phyloP scores from a whole-genome alignment of 1,284 basidiomycete species.

The Apiotrichum sp. region DNA sequence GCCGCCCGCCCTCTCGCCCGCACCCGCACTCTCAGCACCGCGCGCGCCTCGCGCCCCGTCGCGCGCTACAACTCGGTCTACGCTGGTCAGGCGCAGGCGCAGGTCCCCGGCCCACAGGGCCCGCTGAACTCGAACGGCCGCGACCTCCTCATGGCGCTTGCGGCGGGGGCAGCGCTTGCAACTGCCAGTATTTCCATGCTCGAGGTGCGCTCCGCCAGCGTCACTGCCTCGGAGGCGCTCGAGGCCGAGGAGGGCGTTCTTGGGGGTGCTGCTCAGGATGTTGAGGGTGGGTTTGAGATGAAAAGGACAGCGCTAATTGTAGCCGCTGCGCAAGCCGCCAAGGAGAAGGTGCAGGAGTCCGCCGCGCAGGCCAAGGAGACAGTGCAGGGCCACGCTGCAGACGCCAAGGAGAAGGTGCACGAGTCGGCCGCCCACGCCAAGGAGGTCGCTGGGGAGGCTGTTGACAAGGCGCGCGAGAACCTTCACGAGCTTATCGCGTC shows the following conservation, averaged over 20 bases:
- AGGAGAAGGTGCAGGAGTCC: not conserved
- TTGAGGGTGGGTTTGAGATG: not conserved
- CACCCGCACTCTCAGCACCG: not conserved
- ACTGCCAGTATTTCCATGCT: not conserved
- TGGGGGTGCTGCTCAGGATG: not conserved
- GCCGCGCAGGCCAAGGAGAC: not conserved
- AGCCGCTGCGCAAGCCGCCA: not conserved
- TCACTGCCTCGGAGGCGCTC: not conserved
- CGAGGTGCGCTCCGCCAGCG: not conserved
- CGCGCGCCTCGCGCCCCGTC: not conserved
- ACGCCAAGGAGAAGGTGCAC: not conserved
- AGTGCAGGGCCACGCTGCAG: not conserved
- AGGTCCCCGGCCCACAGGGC: too few relatives aligned
- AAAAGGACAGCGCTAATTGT: not conserved
- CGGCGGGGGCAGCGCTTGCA: not conserved
- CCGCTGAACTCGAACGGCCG: not conserved
- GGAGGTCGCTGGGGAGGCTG: not conserved
- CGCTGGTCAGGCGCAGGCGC: not conserved
- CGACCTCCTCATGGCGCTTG: not conserved
- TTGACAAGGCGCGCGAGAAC: not conserved
- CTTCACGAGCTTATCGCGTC: not conserved
- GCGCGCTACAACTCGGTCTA: not conserved
- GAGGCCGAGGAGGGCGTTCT: not conserved
- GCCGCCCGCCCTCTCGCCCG: not conserved
- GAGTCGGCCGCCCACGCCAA: not conserved